Evolutionary conservation across 805 yeast genomes (phyloP).

Genomic region (Saitoella complicata): DNA sequence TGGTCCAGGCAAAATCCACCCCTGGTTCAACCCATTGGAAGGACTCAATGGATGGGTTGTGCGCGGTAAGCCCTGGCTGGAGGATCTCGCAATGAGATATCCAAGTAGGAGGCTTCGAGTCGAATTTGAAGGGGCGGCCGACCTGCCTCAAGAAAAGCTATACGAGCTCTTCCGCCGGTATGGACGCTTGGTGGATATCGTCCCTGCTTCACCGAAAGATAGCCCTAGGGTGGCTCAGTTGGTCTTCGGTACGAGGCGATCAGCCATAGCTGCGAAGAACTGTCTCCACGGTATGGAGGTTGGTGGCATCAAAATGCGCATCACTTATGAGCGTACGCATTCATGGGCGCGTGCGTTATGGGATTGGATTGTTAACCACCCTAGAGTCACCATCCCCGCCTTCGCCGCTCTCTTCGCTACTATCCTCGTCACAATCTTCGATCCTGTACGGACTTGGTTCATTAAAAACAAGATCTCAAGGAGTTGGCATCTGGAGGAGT

Average conservation of each 20-base stretch:
- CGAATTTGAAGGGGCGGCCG: constrained; percentile 52
- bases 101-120: constrained; percentile 52
- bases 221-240: constrained; percentile 38
- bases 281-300: constrained; percentile 67
- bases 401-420: constrained; percentile 66
- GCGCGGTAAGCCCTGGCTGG: constrained; percentile 91
- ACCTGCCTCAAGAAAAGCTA: constrained; percentile 62
- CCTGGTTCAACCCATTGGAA: constrained; percentile 28
- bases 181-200: constrained; percentile 65
- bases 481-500: constrained; percentile 21
- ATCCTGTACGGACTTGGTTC: constrained; percentile 76
- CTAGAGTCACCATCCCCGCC: constrained; percentile 68
- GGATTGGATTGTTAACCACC: constrained; percentile 53
- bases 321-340: constrained; percentile 48
- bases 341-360: constrained; percentile 27
- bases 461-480: constrained; percentile 49
- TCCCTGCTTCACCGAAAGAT: constrained; percentile 36
- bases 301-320: constrained; percentile 46
- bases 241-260: constrained; percentile 37
- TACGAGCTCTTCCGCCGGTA: constrained; percentile 74
- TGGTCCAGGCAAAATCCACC: constrained; percentile 11
- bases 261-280: constrained; percentile 76
- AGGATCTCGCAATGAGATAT: constrained; percentile 57
- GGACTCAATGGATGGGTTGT: constrained; percentile 51
- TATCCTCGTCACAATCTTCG: constrained; percentile 71